Base-by-base conservation (phyloP, 148 eudicot genomes). In the Dysphania ambrosioides region DNA sequence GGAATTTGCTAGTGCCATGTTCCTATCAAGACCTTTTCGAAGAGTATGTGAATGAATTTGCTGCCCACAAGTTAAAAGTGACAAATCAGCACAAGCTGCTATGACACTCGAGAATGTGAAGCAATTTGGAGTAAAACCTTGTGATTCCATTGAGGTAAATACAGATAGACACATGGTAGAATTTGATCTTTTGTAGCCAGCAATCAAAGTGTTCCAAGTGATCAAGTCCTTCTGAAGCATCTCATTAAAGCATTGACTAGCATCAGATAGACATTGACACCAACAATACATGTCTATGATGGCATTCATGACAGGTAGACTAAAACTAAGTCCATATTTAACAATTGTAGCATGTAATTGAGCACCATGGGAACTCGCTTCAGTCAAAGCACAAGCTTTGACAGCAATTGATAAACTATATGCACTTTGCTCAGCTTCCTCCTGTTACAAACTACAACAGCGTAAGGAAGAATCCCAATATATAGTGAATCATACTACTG, bases 171-270 rank as follows among this genome's bases (percentile, higher is more conserved):
- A 84, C 78, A 77, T 75, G 69, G 68, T 63, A 57, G 96, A 85
- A 79, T 90, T 79, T 6, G 82, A 79, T 74, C 85, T 82, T 77
- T 82, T 92, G 75, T 87, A 86, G 62, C 97, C 97, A 58, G 96
- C 90, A 70, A 94, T 94, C 73, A 92, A 82, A 24, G 91, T 86
- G 87, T 95, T 95, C 98, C 98, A 95, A 11, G 92, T 88, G 84
- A 92, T 86, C 75, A 88, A 71, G 80, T 95, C 89, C 77, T 80
- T 90, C 55, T 79, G 79, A 30, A 67, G 63, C 91, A 95, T 92
- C 85, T 80, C 88, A 77, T 74, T 60, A 71, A 95, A 95, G 81
- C 92, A 92, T 24, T 77, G 85, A 7, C 76, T 82, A 65, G 98
- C 98, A 76, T 90, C 96, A 42, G 73, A 71, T 76, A 87, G 79